phyloP scores from a whole-genome alignment of 78 protist species.

The Planoprotostelium fungivorum region DNA sequence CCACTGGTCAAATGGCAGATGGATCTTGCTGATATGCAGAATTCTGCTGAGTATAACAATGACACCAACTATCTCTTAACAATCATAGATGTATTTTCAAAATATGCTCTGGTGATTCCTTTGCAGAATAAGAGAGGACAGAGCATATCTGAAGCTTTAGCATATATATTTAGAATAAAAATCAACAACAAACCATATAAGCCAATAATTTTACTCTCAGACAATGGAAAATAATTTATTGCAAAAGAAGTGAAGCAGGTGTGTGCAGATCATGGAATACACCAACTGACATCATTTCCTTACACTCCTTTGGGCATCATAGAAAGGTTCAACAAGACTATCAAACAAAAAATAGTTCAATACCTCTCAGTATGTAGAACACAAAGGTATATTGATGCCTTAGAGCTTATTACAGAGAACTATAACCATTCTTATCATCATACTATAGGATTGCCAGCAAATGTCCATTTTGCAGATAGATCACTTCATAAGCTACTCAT shows the following conservation, averaged over 20 bases:
- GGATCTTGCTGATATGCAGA: conserved; percentile 1
- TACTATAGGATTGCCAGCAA: background rate
- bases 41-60: background rate
- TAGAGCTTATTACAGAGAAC: background rate
- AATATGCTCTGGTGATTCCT: conserved; percentile 1
- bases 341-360: background rate
- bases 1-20: conserved; percentile 1
- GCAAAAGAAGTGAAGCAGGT: conserved; percentile 1
- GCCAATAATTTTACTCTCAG: background rate
- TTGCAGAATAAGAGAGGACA: conserved; percentile 1
- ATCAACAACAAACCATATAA: background rate
- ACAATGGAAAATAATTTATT: background rate
- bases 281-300: background rate
- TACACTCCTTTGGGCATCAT: conserved; percentile 1
- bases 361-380: background rate
- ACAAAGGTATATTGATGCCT: conserved; percentile 1
- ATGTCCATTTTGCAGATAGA: conserved; percentile 1
- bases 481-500: background rate
- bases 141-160: conserved; percentile 1
- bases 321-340: conserved; percentile 1
- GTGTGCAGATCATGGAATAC: conserved; percentile 1
- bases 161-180: background rate
- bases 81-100: background rate
- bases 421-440: background rate
- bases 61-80: conserved; percentile 1